A percentile compares a stretch with the other conserved stretches of the same genome.
Evolutionary conservation across 257 asterid species (phyloP).

Genomic region (Nicotiana tabacum): DNA sequence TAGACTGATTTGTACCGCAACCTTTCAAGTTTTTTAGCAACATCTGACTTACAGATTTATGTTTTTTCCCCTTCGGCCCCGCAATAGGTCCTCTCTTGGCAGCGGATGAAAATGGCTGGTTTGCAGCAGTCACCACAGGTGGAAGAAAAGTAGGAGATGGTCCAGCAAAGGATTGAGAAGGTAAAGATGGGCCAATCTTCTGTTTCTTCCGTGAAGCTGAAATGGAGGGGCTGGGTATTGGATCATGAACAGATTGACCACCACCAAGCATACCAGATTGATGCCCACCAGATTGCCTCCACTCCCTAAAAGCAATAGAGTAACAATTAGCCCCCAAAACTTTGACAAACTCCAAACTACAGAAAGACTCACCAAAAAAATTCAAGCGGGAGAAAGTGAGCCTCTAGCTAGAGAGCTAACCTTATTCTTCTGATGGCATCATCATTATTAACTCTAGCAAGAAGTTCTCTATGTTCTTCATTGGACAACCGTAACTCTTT

Average conservation of each 20-base stretch:
- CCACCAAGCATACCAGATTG: constrained; percentile 36
- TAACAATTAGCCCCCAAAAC: neutral
- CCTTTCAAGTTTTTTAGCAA: constrained; percentile 16
- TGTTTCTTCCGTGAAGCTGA: constrained; percentile 73
- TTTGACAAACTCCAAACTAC: constrained; percentile 3
- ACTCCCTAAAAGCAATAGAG: constrained; percentile 37
- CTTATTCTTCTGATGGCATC: constrained; percentile 75
- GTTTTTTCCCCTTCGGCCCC: constrained; percentile 58
- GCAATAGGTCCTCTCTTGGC: constrained; percentile 52
- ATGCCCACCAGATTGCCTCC: constrained; percentile 50
- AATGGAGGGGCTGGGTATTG: constrained; percentile 57
- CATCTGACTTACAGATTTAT: constrained; percentile 52
- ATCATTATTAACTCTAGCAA: constrained; percentile 70
- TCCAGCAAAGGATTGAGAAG: constrained; percentile 55
- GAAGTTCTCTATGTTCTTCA: constrained; percentile 88
- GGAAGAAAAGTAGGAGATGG: constrained; percentile 60
- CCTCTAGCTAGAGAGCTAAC: constrained; percentile 28
- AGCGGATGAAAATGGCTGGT: constrained; percentile 59
- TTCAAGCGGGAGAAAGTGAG: constrained; percentile 10
- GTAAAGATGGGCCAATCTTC: constrained; percentile 41
- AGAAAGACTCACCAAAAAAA: neutral
- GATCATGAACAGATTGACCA: constrained; percentile 48
- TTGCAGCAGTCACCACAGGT: constrained; percentile 40
- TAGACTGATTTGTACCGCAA: neutral
- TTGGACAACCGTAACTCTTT: constrained; percentile 86